Conservation (phyloP, 768 basidiomycete species). For the Mycena rebaudengoi region DNA sequence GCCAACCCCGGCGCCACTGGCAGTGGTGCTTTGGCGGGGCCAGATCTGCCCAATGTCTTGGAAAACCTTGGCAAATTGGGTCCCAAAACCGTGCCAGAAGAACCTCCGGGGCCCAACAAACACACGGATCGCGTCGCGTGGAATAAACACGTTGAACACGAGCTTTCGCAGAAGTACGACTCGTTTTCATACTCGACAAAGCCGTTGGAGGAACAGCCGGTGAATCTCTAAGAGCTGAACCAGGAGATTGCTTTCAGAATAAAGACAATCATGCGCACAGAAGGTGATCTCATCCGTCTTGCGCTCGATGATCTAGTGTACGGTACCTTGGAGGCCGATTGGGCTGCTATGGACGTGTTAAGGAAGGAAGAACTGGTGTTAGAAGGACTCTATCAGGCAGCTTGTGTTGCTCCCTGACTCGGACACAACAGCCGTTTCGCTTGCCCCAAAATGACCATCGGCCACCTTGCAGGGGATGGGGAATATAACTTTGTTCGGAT, state of each 20-base stretch:
- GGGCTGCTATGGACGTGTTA: neutral
- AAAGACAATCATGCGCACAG: neutral
- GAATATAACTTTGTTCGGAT: neutral
- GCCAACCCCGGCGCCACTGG: neutral
- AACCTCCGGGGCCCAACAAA: neutral
- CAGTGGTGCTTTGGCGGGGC: neutral
- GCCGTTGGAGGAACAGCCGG: neutral
- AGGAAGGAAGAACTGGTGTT: neutral
- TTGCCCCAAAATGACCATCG: slow-evolving; percentile 1
- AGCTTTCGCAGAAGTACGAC: neutral
- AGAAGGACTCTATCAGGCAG: slow-evolving; percentile 2
- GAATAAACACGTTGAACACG: neutral
- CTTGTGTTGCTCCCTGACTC: neutral
- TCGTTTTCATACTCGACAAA: neutral
- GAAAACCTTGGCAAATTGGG: neutral
- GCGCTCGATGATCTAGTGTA: neutral
- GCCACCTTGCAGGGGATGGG: neutral
- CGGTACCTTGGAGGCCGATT: neutral
- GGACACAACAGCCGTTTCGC: neutral
- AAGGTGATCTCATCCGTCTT: neutral
- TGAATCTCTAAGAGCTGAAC: neutral
- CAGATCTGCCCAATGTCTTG: neutral
- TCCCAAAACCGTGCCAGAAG: neutral
- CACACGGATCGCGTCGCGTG: neutral
- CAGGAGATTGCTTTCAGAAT: neutral